These are phyloP conservation scores for Vararia minispora DNA, from an alignment of 768 basidiomycete species.

Conservation along the genomic window DNA sequence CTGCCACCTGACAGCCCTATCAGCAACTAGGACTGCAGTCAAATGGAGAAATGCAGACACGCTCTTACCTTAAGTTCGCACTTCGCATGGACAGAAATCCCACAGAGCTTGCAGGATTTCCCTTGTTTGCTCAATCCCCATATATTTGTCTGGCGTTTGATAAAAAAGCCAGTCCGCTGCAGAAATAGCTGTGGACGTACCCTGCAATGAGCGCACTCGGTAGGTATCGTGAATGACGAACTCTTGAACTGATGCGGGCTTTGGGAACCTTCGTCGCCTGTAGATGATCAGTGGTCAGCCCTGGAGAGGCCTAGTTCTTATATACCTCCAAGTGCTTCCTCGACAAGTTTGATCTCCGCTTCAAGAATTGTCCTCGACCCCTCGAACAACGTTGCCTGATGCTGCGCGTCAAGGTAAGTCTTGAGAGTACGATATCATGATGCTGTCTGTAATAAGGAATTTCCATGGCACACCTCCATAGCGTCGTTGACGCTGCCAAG, in stretches of 20 bases:
- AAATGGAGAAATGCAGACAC: conserved; percentile 5
- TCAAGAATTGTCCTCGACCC: conserved; percentile 47
- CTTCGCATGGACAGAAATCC: conserved; percentile 70
- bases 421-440: conserved; percentile 17
- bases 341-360: conserved; percentile 55
- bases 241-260: conserved; percentile 75
- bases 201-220: conserved; percentile 74
- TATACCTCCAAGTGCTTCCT: conserved; percentile 49
- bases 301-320: not conserved
- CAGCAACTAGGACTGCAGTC: conserved; percentile 2
- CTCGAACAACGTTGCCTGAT: conserved; percentile 42
- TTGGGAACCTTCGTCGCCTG: conserved; percentile 66
- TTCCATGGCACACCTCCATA: conserved; percentile 33
- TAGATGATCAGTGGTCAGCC: not conserved
- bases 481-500: conserved; percentile 49
- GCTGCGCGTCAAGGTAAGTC: conserved; percentile 53
- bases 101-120: conserved; percentile 72
- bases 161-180: not conserved
- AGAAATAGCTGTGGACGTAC: conserved; percentile 24
- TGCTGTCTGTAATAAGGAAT: conserved; percentile 1
- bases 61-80: conserved; percentile 89
- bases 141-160: conserved; percentile 49
- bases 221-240: conserved; percentile 78
- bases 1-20: conserved; percentile 44
- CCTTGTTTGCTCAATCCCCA: conserved; percentile 86